Conservation (phyloP, 805 yeast species). For the Blastobotrys chiropterorum region DNA sequence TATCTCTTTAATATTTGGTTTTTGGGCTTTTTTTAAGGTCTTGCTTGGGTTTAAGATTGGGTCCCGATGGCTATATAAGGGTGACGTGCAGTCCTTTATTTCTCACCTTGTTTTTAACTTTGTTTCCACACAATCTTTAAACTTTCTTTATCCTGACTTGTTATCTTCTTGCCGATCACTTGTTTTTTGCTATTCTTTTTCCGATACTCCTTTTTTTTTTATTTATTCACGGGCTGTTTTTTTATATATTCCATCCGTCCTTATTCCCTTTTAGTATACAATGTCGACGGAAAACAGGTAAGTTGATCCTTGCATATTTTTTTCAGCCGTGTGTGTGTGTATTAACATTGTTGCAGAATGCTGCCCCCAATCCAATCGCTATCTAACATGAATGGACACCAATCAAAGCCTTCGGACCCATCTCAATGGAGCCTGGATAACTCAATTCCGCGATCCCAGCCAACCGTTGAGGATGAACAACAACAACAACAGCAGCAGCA, state of each 20-base stretch:
- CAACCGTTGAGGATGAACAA: neutral
- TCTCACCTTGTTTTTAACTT: neutral
- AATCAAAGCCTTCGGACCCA: neutral
- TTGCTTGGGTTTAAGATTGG: neutral
- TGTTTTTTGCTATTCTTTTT: neutral
- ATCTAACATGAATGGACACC: neutral
- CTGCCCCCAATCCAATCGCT: conserved; percentile 1
- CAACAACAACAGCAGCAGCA: conserved; percentile 1
- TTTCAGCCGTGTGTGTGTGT: neutral
- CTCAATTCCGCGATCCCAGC: neutral
- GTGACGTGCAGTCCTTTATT: neutral
- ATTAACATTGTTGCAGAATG: neutral
- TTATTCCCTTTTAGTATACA: neutral
- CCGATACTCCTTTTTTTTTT: neutral
- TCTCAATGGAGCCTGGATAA: neutral
- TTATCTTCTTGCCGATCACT: neutral
- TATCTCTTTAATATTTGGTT: neutral
- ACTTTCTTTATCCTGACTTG: neutral
- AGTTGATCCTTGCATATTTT: neutral
- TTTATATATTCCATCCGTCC: neutral
- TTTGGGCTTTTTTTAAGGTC: neutral
- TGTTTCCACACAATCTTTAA: neutral
- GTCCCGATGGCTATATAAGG: neutral
- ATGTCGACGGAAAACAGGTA: conserved; percentile 3
- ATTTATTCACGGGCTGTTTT: neutral